These are phyloP conservation scores for Pterocarpus santalinus DNA, from an alignment of 306 rosid genomes.

Conservation along the genomic window DNA sequence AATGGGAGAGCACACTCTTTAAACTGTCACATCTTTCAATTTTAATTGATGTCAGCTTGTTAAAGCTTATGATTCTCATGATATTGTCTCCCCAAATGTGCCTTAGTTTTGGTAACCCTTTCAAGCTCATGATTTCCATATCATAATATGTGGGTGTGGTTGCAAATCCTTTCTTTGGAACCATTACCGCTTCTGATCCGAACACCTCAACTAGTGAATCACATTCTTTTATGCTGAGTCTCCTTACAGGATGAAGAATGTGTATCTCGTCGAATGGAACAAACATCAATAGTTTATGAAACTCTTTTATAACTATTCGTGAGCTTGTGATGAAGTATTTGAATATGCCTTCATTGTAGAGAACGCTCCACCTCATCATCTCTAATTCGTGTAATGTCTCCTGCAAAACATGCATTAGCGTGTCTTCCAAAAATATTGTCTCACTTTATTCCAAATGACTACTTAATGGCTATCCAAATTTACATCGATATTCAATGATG, in stretches of 20 bases:
- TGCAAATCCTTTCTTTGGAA: not conserved
- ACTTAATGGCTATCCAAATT: not conserved
- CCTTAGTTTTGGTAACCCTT: not conserved
- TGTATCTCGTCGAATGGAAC: not conserved
- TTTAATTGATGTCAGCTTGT: not conserved
- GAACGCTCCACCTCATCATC: not conserved
- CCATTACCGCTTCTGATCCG: not conserved
- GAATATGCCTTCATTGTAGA: not conserved
- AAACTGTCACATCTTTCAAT: not conserved
- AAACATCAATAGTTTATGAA: no score
- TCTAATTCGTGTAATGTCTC: not conserved
- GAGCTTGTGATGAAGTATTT: not conserved
- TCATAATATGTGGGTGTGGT: conserved; percentile 1
- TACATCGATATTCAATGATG: not conserved
- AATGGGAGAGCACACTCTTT: conserved; percentile 9
- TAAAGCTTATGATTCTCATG: not conserved
- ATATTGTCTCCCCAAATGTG: conserved; percentile 7
- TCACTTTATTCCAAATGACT: not conserved
- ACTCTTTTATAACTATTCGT: not conserved
- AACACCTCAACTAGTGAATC: not conserved
- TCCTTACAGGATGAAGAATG: no score
- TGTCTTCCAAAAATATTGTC: no score
- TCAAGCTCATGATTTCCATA: not conserved
- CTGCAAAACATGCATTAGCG: not conserved
- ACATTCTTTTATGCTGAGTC: not conserved